Conservation (phyloP, 768 basidiomycete species). For the Psilocybe azurescens region DNA sequence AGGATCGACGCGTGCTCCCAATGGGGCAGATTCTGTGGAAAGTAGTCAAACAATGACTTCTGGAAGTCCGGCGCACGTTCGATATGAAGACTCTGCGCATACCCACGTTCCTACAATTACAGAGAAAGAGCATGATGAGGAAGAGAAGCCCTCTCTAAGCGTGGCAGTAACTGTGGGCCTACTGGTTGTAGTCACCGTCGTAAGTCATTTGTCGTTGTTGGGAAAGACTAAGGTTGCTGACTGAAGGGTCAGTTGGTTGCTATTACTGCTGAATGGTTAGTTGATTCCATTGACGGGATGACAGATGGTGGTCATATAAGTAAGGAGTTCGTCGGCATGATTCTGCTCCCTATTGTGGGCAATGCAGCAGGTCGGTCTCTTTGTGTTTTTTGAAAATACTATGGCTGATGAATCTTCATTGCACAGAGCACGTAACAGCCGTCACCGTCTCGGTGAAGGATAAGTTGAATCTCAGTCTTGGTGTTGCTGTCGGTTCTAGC, state of each 20-base stretch:
- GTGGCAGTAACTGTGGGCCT: constrained; percentile 56
- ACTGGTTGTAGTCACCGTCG: constrained; percentile 66
- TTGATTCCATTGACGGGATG: constrained; percentile 82
- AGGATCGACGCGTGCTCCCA: background rate
- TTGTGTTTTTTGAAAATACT: background rate
- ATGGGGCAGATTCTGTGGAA: background rate
- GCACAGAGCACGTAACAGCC: constrained; percentile 83
- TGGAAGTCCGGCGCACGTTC: background rate
- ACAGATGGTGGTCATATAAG: constrained; percentile 60
- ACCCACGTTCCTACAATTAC: background rate
- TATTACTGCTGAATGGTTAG: constrained; percentile 73
- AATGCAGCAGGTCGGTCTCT: constrained; percentile 72
- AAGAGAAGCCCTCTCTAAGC: constrained; percentile 60
- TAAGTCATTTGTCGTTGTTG: constrained; percentile 42
- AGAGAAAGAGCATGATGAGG: constrained; percentile 47
- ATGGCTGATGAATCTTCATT: constrained; percentile 8
- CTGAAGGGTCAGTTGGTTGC: constrained; percentile 56
- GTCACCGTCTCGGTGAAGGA: constrained; percentile 91
- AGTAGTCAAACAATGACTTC: background rate
- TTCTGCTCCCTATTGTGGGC: constrained; percentile 89
- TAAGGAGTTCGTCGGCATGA: constrained; percentile 85
- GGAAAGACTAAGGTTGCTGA: background rate
- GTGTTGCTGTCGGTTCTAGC: constrained; percentile 88
- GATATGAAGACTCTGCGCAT: background rate
- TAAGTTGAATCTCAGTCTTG: constrained; percentile 85